Evolutionary conservation across 2,329 filamentous ascomycete genomes (phyloP).

Genomic region (Pseudogymnoascus sp.): DNA sequence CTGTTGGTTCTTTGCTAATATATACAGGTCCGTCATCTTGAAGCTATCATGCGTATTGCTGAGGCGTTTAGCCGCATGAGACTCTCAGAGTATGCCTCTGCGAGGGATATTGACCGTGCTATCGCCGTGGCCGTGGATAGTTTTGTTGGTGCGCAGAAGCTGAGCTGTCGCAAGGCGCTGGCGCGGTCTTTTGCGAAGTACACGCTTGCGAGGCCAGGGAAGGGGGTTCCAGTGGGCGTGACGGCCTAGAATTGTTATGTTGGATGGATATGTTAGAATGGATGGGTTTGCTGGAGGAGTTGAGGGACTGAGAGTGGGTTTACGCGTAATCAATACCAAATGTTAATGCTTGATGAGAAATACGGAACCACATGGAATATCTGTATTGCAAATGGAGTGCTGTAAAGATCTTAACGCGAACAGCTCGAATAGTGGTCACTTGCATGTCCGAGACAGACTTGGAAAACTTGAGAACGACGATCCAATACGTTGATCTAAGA

Average conservation of each 20-base stretch:
- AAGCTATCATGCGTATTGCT: constrained; percentile 92
- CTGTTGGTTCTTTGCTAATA: constrained; percentile 11
- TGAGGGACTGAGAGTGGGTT: neutral
- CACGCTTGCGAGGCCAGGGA: constrained; percentile 39
- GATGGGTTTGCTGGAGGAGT: constrained; percentile 3
- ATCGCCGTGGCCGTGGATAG: constrained; percentile 95
- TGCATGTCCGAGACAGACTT: neutral
- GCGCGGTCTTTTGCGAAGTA: constrained; percentile 96
- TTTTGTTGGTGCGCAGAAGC: constrained; percentile 92
- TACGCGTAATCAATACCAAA: constrained; percentile 1
- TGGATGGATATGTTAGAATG: neutral
- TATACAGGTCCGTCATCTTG: constrained; percentile 79
- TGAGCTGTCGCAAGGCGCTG: constrained; percentile 94
- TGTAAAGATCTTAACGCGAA: neutral
- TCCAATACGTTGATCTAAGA: neutral
- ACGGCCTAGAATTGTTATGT: neutral
- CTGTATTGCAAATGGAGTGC: neutral
- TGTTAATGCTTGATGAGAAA: constrained; percentile 8
- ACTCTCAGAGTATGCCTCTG: constrained; percentile 86
- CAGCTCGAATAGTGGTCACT: neutral
- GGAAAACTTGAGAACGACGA: neutral
- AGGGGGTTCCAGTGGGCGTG: neutral
- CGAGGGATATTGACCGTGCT: constrained; percentile 87
- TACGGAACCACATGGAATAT: neutral
- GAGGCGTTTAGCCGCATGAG: constrained; percentile 97